Conservation (phyloP, 805 yeast species). For the Candida silvicultrix region DNA sequence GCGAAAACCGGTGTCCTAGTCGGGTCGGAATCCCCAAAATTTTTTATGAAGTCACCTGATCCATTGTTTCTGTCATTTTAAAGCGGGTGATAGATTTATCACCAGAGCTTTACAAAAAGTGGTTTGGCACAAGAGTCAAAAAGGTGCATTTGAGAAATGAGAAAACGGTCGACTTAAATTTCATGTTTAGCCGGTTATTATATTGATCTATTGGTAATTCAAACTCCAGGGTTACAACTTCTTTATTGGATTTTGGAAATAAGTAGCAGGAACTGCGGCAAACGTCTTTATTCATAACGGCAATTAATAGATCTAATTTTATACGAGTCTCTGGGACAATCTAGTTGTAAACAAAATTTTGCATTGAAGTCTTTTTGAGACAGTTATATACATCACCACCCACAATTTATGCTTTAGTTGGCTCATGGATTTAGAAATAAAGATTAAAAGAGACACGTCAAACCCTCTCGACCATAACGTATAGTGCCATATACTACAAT, state of each 20-base stretch:
- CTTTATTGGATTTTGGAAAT: too few species aligned
- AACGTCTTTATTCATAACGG: too few species aligned
- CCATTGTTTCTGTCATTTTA: not conserved
- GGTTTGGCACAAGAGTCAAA: not conserved
- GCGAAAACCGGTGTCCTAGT: not conserved
- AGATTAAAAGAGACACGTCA: not conserved
- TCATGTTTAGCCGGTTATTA: not conserved
- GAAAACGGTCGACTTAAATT: not conserved
- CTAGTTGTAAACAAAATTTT: not conserved
- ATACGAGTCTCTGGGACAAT: not conserved
- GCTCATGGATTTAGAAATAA: not conserved
- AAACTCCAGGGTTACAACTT: too few species aligned
- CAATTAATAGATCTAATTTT: too few species aligned
- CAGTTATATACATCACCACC: too few species aligned
- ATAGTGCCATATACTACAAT: not conserved
- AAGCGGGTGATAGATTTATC: not conserved
- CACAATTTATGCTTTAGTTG: not conserved
- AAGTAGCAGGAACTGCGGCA: too few species aligned
- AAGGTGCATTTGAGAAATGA: not conserved
- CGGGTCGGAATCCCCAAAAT: not conserved
- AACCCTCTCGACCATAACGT: not conserved
- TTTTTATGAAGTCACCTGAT: not conserved
- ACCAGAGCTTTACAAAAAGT: not conserved
- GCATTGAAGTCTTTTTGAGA: too few species aligned
- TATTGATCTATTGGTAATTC: not conserved